phyloP scores from a whole-genome alignment of 768 basidiomycete species.

The Suillus lakei region DNA sequence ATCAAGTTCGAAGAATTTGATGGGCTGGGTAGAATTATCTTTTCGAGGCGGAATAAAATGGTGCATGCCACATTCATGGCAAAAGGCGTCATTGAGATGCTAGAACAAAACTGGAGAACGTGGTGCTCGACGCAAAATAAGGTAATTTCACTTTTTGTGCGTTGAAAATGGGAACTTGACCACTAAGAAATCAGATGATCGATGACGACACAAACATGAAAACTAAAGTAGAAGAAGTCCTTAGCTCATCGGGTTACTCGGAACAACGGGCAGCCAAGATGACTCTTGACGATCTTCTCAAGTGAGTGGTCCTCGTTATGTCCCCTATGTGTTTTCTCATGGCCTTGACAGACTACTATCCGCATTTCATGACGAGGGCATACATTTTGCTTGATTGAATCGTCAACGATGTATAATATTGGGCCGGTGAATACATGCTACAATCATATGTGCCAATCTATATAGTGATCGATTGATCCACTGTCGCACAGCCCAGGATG shows the following conservation, averaged over 20 bases:
- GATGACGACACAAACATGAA: slow-evolving; percentile 75
- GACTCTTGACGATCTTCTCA: slow-evolving; percentile 89
- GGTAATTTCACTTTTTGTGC: slow-evolving; percentile 36
- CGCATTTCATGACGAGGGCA: neutral
- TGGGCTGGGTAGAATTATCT: slow-evolving; percentile 89
- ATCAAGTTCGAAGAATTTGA: slow-evolving; percentile 98
- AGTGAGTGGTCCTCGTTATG: slow-evolving; percentile 50
- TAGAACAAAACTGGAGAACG: slow-evolving; percentile 91
- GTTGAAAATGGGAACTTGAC: neutral
- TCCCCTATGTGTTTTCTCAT: slow-evolving; percentile 42
- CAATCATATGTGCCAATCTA: neutral
- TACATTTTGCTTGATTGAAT: neutral
- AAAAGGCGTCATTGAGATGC: slow-evolving; percentile 92
- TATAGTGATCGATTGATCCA: too few species aligned
- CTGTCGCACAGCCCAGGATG: neutral
- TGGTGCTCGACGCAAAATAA: slow-evolving; percentile 85
- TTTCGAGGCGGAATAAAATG: slow-evolving; percentile 89
- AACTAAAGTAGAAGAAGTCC: slow-evolving; percentile 70
- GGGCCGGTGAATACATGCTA: neutral
- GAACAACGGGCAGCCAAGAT: slow-evolving; percentile 91
- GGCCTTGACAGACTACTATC: slow-evolving; percentile 50
- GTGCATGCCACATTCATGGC: slow-evolving; percentile 90
- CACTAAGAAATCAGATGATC: slow-evolving; percentile 53
- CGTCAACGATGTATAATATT: neutral
- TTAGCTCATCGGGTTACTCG: slow-evolving; percentile 70